Base-by-base conservation (phyloP, 2,329 filamentous ascomycete species). In the Penicillium sumatraense region DNA sequence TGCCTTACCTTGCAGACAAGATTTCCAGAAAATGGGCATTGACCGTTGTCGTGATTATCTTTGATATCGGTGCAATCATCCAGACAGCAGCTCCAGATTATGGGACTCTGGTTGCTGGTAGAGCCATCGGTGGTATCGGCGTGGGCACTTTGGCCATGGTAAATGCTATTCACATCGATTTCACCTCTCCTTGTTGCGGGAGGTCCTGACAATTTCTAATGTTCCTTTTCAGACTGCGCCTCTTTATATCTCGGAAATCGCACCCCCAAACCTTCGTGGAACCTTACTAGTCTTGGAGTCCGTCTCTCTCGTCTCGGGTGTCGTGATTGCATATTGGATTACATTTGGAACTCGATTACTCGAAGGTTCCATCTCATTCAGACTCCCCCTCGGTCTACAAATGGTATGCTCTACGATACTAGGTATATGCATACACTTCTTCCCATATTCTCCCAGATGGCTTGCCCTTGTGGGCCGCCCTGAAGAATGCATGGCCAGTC, bases 371-470 rank as follows among this genome's bases (percentile, higher is more conserved):
- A 13, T 26, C 38, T 49, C 53, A 4, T 80, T 74, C 62, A 72
- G 78, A 3, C 70, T 81, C 0, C 78, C 78, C 0, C 78, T 78
- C 54, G 67, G 73, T 11, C 65, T 81, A 10, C 78, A 82, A 55
- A 77, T 79, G 61, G 61, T 77, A 4, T 72, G 74, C 4, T 76
- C 75, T 9, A 59, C 75, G 3, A 64, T 78, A 16, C 70, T 80
- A 2, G 77, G 74, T 5, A 54, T 67, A 26, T 77, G 78, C 8
- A 79, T 82, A 23, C 57, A 70, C 21, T 76, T 81, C 62, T 73
- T 81, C 38, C 77, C 57, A 3, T 51, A 79, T 7, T 81, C 78
- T 2, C 79, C 78, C 1, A 73, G 78, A 5, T 81, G 78, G 78
- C 72, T 81, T 1, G 71, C 72, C 11, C 72, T 74, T 33, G 66